These are phyloP conservation scores for Citrullus colocynthis DNA, from an alignment of 306 rosid species.

Conservation along the genomic window DNA sequence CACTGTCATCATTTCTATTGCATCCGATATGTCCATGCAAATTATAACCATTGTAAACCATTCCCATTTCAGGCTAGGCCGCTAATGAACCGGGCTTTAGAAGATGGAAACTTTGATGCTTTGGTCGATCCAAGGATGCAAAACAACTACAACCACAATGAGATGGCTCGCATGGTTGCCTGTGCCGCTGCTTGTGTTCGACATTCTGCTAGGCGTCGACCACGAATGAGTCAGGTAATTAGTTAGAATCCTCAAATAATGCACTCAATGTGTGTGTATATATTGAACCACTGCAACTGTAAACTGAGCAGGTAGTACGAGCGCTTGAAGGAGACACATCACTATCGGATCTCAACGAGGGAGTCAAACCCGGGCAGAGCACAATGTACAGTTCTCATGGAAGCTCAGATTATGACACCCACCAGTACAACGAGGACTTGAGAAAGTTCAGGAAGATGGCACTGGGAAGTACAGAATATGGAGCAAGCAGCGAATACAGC, in stretches of 20 bases:
- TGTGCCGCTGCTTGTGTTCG: slow-evolving; percentile 91
- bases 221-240: slow-evolving; percentile 85
- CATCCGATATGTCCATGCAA: not conserved
- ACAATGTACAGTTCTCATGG: slow-evolving; percentile 38
- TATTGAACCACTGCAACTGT: not conserved
- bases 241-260: not conserved
- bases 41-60: not conserved
- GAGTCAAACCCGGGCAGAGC: slow-evolving; percentile 64
- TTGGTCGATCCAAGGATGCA: slow-evolving; percentile 64
- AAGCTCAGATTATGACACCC: slow-evolving; percentile 82
- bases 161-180: slow-evolving; percentile 77
- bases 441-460: slow-evolving; percentile 80
- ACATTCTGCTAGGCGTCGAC: slow-evolving; percentile 88
- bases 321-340: slow-evolving; percentile 93
- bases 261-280: not conserved
- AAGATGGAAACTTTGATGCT: slow-evolving; percentile 51
- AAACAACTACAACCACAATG: slow-evolving; percentile 42
- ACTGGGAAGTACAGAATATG: slow-evolving; percentile 75
- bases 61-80: slow-evolving; percentile 76
- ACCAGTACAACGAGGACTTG: slow-evolving; percentile 85
- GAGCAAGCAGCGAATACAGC: slow-evolving; percentile 90
- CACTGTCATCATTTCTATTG: not conserved
- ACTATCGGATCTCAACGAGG: slow-evolving; percentile 75
- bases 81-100: slow-evolving; percentile 45
- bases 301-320: slow-evolving; percentile 52